phyloP scores from a whole-genome alignment of 768 basidiomycete species.

The Amanita jacksonii region DNA sequence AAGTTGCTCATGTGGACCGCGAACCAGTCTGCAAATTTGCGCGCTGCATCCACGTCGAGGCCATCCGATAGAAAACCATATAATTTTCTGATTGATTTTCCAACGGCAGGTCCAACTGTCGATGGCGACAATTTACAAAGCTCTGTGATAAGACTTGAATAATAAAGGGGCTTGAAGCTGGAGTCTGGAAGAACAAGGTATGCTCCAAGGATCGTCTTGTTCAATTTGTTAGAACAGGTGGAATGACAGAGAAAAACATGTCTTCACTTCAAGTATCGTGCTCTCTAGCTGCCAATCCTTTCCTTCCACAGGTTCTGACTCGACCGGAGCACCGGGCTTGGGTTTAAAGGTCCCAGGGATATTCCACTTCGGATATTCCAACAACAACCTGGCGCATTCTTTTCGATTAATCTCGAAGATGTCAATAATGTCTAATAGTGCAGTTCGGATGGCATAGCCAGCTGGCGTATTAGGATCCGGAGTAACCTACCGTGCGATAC shows the following conservation, averaged over 20 bases:
- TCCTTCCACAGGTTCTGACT: constrained; percentile 40
- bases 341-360: constrained; percentile 78
- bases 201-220: constrained; percentile 61
- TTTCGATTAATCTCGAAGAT: constrained; percentile 96
- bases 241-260: background rate
- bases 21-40: constrained; percentile 92
- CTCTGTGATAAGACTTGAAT: constrained; percentile 83
- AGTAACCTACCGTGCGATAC: constrained; percentile 46
- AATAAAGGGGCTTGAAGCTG: constrained; percentile 72
- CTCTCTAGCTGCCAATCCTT: constrained; percentile 88
- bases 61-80: constrained; percentile 76
- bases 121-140: constrained; percentile 89
- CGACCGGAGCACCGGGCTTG: constrained; percentile 48
- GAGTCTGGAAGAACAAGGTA: constrained; percentile 74
- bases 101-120: constrained; percentile 92
- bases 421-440: constrained; percentile 68
- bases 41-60: constrained; percentile 75
- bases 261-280: constrained; percentile 69
- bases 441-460: constrained; percentile 73
- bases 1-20: constrained; percentile 96
- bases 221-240: background rate
- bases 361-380: constrained; percentile 83
- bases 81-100: constrained; percentile 86
- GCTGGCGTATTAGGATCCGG: constrained; percentile 64
- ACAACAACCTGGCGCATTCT: constrained; percentile 80